Evolutionary conservation across 2,329 filamentous ascomycete species (phyloP), one percentile per base, ranked within the genome.

Genomic region (Sarocladium strictum): DNA sequence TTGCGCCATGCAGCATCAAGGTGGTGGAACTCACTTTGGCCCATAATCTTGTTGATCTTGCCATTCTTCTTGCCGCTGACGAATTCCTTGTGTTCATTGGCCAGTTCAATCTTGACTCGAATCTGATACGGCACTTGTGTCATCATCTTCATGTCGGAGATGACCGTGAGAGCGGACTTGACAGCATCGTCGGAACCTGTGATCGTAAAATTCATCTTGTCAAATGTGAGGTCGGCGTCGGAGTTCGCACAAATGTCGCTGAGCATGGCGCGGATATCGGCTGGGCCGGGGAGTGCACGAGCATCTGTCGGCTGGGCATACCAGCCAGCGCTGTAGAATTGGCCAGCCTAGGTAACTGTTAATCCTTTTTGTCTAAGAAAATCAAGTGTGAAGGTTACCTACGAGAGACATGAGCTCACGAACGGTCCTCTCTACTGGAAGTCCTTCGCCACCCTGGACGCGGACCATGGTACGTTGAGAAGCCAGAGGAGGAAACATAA

Each of bases 31-130:
- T 38, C 60, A 63, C 92, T 97, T 72, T 97, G 93, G 23, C 93
- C 94, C 94, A 99, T 99, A 65, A 99, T 99, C 79, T 99, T 99
- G 79, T 99, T 99, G 72, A 99, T 99, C 76, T 99, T 99, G 72
- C 94, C 94, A 64, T 99, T 99, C 78, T 99, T 99, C 79, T 99
- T 99, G 62, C 94, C 94, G 63, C 92, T 97, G 55, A 99, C 94
- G 68, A 99, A 99, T 67, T 99, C 94, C 72, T 99, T 99, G 77
- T 99, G 94, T 74, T 99, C 94, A 66, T 97, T 97, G 65, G 94
- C 94, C 55, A 99, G 86, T 76, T 99, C 94, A 59, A 99, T 96
- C 77, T 97, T 97, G 67, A 99, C 93, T 55, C 92, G 85, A 68
- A 99, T 95, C 68, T 95, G 92, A 65, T 95, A 96, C 61, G 90